Conservation (phyloP, 208 protist species). For the Acanthamoeba lenticulata region DNA sequence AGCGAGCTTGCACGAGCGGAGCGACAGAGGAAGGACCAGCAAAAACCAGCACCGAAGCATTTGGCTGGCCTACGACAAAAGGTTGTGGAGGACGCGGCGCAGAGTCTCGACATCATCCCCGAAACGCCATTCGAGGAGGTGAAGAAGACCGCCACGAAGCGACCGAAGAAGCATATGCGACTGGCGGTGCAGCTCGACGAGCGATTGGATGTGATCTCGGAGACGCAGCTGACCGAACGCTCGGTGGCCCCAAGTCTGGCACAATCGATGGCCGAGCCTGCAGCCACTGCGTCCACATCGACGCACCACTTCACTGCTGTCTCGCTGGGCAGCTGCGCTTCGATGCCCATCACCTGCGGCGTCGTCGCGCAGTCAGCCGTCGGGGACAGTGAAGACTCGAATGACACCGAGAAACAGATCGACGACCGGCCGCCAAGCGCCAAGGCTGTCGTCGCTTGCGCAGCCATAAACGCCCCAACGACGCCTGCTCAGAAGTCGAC, state of each 20-base stretch:
- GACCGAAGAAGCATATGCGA: background rate
- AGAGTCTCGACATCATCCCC: background rate
- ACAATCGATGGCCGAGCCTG: no score
- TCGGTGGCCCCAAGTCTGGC: background rate
- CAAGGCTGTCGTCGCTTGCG: no score
- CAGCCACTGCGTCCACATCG: background rate
- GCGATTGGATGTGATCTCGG: background rate
- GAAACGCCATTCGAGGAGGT: background rate
- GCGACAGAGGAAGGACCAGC: background rate
- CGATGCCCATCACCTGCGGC: conserved; percentile 27
- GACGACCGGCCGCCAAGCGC: no score
- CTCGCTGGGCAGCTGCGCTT: background rate
- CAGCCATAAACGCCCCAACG: no score
- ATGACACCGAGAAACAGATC: no score
- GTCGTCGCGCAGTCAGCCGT: background rate
- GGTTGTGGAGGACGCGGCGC: background rate
- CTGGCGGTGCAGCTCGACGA: background rate
- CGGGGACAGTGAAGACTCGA: background rate
- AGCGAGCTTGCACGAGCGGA: background rate
- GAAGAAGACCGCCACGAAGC: background rate
- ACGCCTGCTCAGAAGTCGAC: no score
- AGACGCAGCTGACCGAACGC: background rate
- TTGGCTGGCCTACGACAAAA: background rate
- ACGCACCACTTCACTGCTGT: conserved; percentile 1
- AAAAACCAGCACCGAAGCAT: background rate